phyloP scores from a whole-genome alignment of 257 asterid species.

The Solanum infundibuliforme region DNA sequence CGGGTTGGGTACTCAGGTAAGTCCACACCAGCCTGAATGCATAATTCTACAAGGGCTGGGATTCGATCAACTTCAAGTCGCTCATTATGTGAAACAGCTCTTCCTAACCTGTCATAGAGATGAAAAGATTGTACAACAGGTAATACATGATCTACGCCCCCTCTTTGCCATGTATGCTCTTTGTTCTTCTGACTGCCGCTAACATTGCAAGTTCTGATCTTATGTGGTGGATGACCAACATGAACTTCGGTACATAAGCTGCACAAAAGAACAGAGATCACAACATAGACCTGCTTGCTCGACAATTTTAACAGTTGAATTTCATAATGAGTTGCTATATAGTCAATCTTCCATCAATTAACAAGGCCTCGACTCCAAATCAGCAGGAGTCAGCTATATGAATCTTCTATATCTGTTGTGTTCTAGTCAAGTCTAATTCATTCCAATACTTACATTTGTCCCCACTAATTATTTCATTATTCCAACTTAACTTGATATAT shows the following conservation, averaged over 20 bases:
- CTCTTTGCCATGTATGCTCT: slow-evolving; percentile 57
- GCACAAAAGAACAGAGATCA: slow-evolving; percentile 8
- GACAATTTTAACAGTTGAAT: not conserved
- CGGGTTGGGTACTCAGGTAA: slow-evolving; percentile 51
- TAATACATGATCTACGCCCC: slow-evolving; percentile 38
- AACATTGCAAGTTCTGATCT: slow-evolving; percentile 48
- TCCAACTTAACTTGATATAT: not conserved
- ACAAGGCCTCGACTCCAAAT: not conserved
- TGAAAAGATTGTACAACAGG: slow-evolving; percentile 56
- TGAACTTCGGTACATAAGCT: slow-evolving; percentile 64
- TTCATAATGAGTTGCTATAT: not conserved
- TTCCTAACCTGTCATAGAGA: slow-evolving; percentile 58
- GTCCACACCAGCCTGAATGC: slow-evolving; percentile 77
- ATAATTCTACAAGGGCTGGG: slow-evolving; percentile 60
- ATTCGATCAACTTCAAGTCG: slow-evolving; percentile 57
- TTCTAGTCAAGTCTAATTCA: not conserved
- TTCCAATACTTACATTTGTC: not conserved
- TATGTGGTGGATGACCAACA: slow-evolving; percentile 56
- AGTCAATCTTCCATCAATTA: not conserved
- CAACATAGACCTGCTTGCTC: not conserved
- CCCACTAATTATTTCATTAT: not conserved
- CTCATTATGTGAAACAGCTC: slow-evolving; percentile 66
- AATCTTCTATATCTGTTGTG: not conserved
- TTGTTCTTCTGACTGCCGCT: slow-evolving; percentile 36
- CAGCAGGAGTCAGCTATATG: not conserved